Base-by-base conservation (phyloP, 2,329 filamentous ascomycete genomes). In the Daldinia sp. region DNA sequence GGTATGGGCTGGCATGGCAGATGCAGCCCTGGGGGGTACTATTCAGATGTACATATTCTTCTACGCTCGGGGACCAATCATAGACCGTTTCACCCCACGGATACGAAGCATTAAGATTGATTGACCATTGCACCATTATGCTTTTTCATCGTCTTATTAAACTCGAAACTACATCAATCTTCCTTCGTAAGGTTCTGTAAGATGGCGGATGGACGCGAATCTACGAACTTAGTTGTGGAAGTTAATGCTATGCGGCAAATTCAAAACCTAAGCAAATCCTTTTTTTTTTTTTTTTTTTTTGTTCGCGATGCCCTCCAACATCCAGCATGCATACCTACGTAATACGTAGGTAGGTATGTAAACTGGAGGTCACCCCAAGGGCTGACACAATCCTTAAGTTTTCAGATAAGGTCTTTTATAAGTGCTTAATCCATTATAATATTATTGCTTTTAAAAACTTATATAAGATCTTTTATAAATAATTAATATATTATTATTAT, bases 31-130 rank as follows among this genome's bases (percentile, higher is more conserved):
- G 23, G 45, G n/a, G 19, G n/a, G 45, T 30, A 48, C 25, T 3
- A 3, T 10, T 5, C 10, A 10, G 7, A 51, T 25, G 48, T 51
- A 35, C 55, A 9, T 17, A 23, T 58, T 55, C 13, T 32, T 10
- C 35, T 59, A n/a, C n/a, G 19, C 23, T 27, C 27, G 17, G 21
- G 23, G 11, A 48, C 63, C 61, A 67, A 67, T 67, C 61, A 67
- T 34, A 35, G n/a, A 21, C 11, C 25, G 25, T 25, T 23, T 7
- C 17, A 59, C 64, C 47, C 61, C 64, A 67, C 64, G 64, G 53
- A 58, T 30, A 29, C 57, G 53, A 59, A 59, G 39, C 51, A 61
- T 41, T 54, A 58, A 67, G 39, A 64, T 67, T 64, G 56, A 65
- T 65, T 50, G 58, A 56, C 43, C 35, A 54, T 58, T 58, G 25